Evolutionary conservation across 179 eudicot species (phyloP).

Genomic region (Beta lomatogona): DNA sequence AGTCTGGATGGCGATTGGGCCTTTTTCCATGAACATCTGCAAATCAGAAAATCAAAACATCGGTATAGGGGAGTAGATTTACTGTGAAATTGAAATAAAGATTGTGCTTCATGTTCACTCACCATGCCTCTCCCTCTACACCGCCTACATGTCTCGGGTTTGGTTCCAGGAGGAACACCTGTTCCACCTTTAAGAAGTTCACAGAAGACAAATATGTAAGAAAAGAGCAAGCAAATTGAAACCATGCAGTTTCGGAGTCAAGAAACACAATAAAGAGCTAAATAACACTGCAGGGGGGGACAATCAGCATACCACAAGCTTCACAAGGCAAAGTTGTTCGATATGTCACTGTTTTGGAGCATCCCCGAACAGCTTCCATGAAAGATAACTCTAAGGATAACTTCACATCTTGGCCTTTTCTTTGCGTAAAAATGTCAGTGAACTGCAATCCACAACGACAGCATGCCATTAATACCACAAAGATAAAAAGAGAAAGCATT

Average conservation of each 20-base stretch:
- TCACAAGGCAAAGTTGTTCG: slow-evolving; percentile 75
- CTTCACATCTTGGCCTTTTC: slow-evolving; percentile 57
- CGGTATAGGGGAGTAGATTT: background rate
- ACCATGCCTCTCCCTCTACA: slow-evolving; percentile 80
- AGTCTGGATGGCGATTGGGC: slow-evolving; percentile 61
- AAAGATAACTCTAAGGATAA: slow-evolving; percentile 81
- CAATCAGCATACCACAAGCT: slow-evolving; percentile 67
- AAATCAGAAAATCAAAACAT: slow-evolving; percentile 18
- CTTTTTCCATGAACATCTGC: slow-evolving; percentile 60
- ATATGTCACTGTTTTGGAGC: slow-evolving; percentile 68
- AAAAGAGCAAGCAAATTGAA: background rate
- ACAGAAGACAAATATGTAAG: slow-evolving; percentile 19
- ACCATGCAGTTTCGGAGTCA: background rate
- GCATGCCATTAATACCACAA: slow-evolving; percentile 9
- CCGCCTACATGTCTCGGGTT: slow-evolving; percentile 82
- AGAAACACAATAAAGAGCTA: background rate
- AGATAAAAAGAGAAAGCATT: background rate
- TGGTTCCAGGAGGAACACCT: slow-evolving; percentile 96
- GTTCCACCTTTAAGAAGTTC: slow-evolving; percentile 48
- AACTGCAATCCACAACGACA: slow-evolving; percentile 29
- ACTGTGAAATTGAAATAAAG: background rate
- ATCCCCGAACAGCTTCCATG: slow-evolving; percentile 99
- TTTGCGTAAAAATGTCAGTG: slow-evolving; percentile 16
- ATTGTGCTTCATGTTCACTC: slow-evolving; percentile 22
- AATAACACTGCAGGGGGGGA: background rate